Evolutionary conservation across 805 yeast species (phyloP), one percentile per base, ranked within the genome.

Genomic region (Barnettozyma vustinii): DNA sequence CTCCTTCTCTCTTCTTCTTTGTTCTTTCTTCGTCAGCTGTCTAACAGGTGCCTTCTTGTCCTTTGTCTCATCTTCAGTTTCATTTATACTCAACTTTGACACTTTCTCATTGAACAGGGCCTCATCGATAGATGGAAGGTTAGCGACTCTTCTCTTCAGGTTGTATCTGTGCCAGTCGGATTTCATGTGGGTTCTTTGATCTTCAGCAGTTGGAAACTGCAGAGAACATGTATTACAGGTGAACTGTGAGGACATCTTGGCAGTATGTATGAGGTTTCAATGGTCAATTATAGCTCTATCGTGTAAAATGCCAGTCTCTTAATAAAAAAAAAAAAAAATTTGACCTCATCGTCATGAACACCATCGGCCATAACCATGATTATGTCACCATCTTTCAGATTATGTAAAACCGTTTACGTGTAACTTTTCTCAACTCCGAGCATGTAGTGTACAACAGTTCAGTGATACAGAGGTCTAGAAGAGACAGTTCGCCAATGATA

Each of bases 91-190:
- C 46, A 67, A 44, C 25, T 60, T 62, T 36, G 64, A 62, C 32
- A 85, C 84, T 62, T 88, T 85, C 55, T 83, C 86, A 19, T 86
- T 87, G 66, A 86, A 86, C 2, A 76, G 67, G 37, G 75, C 77
- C 30, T 86, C 81, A 9, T 80, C 68, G 40, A 90, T 81, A 0
- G 96, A 80, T 19, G 96, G 95, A 52, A 90, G 70, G 42, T 76
- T 78, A 0, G 98, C 97, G 15, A 94, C 98, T 64, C 96, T 77
- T 72, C 99, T 81, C 65, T 94, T 94, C 59, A 94, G 76, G 64
- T 94, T 94, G 68, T 94, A 94, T 61, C 98, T 79, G 68, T 94
- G 99, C 99, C 99, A 94, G 53, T 94, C 99, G 2, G 96, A 80
- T 63, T 87, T 88, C 99, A 94, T 94, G 65, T 94, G 99, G 45